Percentiles rank a stretch among this genome's conserved stretches.
Evolutionary conservation across 2,329 filamentous ascomycete species (phyloP).

Genomic region (Parastagonospora nodorum): DNA sequence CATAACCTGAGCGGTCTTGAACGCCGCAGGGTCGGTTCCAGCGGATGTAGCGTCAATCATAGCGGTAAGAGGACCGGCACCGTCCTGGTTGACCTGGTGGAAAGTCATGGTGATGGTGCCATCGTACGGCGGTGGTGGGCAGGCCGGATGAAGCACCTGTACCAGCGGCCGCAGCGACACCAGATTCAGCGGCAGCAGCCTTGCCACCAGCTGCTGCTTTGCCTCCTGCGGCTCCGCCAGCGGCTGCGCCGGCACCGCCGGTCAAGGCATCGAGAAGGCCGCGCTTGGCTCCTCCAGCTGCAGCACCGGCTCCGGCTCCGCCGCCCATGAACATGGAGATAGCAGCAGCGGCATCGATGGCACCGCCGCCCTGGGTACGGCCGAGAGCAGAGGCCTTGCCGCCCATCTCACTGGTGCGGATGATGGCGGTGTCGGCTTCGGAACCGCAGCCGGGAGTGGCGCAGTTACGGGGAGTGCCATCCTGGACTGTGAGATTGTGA

Average conservation of each 20-base stretch:
- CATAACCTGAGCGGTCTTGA: constrained; percentile 63
- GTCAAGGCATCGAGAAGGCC: constrained; percentile 1
- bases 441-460: constrained; percentile 65
- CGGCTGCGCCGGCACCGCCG: constrained; percentile 5
- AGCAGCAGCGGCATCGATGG: constrained; percentile 62
- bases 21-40: constrained; percentile 64
- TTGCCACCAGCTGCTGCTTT: constrained; percentile 50
- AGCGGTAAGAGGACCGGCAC: constrained; percentile 67
- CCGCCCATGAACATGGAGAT: constrained; percentile 63
- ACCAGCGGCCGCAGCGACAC: constrained; percentile 61
- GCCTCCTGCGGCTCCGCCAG: neutral
- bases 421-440: constrained; percentile 74
- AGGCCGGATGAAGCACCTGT: constrained; percentile 60
- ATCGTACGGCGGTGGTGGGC: constrained; percentile 64
- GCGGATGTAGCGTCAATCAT: constrained; percentile 67
- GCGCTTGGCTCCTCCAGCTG: constrained; percentile 4
- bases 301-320: constrained; percentile 12
- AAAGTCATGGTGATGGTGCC: constrained; percentile 68
- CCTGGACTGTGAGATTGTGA: constrained; percentile 54
- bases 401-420: constrained; percentile 64
- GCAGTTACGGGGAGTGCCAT: constrained; percentile 72
- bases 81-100: constrained; percentile 74
- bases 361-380: constrained; percentile 62
- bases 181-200: constrained; percentile 58
- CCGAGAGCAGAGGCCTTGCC: constrained; percentile 65